Evolutionary conservation across 768 basidiomycete species (phyloP), one percentile per base, ranked within the genome.

Genomic region (Paxillus involutus): DNA sequence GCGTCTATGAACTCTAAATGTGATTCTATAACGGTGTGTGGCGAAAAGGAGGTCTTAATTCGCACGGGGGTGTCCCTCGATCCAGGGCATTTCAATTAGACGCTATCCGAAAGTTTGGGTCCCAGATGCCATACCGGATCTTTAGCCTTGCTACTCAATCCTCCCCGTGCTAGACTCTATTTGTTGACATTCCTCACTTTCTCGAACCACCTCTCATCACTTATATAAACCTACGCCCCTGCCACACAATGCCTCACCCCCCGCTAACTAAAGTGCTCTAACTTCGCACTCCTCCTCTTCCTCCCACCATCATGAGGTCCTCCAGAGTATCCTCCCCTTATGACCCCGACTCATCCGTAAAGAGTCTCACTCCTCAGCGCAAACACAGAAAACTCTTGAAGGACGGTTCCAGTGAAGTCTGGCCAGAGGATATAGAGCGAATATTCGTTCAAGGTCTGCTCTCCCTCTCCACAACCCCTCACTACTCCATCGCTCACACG

Each of bases 371-470:
- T 1, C 89, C 89, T 17, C 85, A 87, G 67, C 80, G 89, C 52
- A 91, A 91, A 60, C 89, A 91, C 72, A 79, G 87, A 63, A 92
- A 91, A 70, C 85, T 91, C 57, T 77, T 92, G 71, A 91, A 90
- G 68, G 89, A 91, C 60, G 89, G 89, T 64, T 77, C 79, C 37
- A 74, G 72, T 64, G 89, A 91, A 61, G 90, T 92, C 48, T 92
- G 90, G 90, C 89, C 90, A 47, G 88, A 91, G 68, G 71, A 75
- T 51, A 79, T 91, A 63, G 90, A 92, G 69, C 78, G 81, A 65
- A 70, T 88, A 62, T 92, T 92, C 70, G 87, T 91, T 12, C 77
- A 88, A 72, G 89, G 89, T 85, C 59, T 56, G 60, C 56, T 11
- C 11, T 4, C 6, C 16, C 3, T 11, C 37, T 26, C 14, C 17